Conservation (phyloP, 2,329 filamentous ascomycete species). For the Fonsecaea nubica region DNA sequence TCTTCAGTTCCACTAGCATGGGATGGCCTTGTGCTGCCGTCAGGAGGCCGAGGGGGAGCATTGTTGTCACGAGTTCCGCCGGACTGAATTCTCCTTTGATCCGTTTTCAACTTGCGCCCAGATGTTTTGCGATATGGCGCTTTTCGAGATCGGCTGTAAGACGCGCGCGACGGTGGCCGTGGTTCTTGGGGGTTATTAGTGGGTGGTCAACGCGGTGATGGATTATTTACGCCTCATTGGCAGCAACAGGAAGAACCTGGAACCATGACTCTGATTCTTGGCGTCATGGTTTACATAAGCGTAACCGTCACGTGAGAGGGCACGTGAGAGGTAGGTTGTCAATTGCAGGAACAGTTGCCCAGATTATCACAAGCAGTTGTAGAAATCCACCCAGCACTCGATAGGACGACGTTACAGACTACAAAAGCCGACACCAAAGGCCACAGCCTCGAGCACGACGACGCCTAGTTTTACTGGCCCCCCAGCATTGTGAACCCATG, state of each 20-base stretch:
- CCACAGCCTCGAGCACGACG: background rate
- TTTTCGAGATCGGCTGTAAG: background rate
- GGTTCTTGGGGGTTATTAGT: background rate
- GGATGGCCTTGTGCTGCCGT: constrained; percentile 97
- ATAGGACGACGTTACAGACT: too few relatives aligned
- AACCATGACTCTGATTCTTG: background rate
- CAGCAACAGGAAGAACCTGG: background rate
- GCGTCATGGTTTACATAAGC: background rate
- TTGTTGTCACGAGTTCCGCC: constrained; percentile 40
- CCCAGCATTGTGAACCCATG: background rate
- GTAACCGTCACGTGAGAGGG: background rate
- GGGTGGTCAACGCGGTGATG: background rate
- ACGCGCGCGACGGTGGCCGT: background rate
- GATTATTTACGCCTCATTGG: background rate
- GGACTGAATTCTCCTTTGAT: background rate
- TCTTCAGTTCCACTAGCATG: constrained; percentile 97
- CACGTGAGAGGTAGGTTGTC: background rate
- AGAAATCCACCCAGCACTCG: background rate
- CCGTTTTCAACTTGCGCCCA: background rate
- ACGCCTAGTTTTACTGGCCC: background rate
- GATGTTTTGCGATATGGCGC: background rate
- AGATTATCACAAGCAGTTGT: background rate
- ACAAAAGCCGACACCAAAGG: background rate
- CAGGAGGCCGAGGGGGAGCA: constrained; percentile 76
- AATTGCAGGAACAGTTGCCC: background rate